These are phyloP conservation scores for Aspergillus intermedius DNA, from an alignment of 2,329 filamentous ascomycete species.

Conservation along the genomic window DNA sequence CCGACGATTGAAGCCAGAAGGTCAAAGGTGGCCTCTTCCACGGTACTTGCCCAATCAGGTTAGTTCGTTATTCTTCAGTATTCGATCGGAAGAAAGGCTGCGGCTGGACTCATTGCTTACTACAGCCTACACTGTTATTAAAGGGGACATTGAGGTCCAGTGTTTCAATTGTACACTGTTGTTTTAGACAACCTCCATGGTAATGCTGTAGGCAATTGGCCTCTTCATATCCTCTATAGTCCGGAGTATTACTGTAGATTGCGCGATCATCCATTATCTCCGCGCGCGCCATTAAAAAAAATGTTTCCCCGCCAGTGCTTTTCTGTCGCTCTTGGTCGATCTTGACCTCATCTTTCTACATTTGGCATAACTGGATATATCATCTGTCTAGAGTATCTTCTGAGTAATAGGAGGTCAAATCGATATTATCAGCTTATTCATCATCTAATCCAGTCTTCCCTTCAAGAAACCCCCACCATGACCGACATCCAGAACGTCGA, in stretches of 20 bases:
- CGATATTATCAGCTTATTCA: not conserved
- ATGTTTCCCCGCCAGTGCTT: not conserved
- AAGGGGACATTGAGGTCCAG: too few relatives aligned
- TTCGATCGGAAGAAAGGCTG: slow-evolving; percentile 1
- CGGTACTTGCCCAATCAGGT: slow-evolving; percentile 14
- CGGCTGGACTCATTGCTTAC: too few relatives aligned
- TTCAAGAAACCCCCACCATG: slow-evolving; percentile 15
- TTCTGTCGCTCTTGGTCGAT: slow-evolving; percentile 1
- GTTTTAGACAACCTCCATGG: not conserved
- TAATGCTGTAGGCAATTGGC: not conserved
- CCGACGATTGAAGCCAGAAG: slow-evolving; percentile 22
- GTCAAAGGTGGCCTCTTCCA: slow-evolving; percentile 42
- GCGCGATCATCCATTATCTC: slow-evolving; percentile 1
- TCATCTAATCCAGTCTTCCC: not conserved
- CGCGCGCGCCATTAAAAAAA: not conserved
- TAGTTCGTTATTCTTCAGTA: slow-evolving; percentile 12
- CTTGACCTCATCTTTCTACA: not conserved
- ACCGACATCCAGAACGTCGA: slow-evolving; percentile 9
- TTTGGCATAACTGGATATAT: not conserved
- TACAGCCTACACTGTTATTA: too few relatives aligned
- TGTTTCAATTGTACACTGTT: too few relatives aligned
- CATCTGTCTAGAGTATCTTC: too few relatives aligned
- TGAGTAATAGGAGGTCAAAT: too few relatives aligned
- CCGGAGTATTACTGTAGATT: not conserved
- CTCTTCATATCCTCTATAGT: not conserved